phyloP scores from a whole-genome alignment of 306 rosid species.

The Cicer cuneatum region DNA sequence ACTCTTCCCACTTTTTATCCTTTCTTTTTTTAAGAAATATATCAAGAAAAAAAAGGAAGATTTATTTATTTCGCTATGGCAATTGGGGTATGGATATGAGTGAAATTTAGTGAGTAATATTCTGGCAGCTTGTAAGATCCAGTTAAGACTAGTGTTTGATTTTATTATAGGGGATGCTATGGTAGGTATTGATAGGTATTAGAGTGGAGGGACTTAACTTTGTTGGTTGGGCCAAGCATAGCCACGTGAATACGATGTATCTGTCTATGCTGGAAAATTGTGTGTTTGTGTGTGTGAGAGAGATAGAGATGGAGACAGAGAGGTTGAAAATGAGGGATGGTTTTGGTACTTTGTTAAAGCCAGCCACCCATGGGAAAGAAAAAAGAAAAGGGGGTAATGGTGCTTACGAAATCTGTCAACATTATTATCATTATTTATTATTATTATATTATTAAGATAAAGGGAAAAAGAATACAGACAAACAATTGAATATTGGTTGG shows the following conservation, averaged over 20 bases:
- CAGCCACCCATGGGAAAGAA: slow-evolving; percentile 21
- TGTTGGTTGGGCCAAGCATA: slow-evolving; percentile 45
- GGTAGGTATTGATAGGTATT: background rate
- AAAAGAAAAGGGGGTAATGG: background rate
- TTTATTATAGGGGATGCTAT: background rate
- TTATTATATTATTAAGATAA: background rate
- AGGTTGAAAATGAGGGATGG: background rate
- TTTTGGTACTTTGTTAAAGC: slow-evolving; percentile 28
- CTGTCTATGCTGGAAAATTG: background rate
- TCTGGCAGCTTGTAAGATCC: background rate
- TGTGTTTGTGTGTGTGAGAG: background rate
- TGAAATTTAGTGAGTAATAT: background rate
- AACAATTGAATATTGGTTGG: slow-evolving; percentile 27
- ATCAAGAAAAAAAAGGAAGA: background rate
- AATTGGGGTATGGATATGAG: background rate
- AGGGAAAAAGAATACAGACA: slow-evolving; percentile 32
- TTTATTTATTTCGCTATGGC: background rate
- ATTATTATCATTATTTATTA: slow-evolving; percentile 13
- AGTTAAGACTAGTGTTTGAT: background rate
- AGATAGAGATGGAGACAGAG: background rate
- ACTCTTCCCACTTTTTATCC: background rate
- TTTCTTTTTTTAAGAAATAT: background rate
- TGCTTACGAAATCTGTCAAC: slow-evolving; percentile 28
- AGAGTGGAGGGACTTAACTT: background rate
- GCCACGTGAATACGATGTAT: slow-evolving; percentile 58